Base-by-base conservation (phyloP, 768 basidiomycete genomes). In the Tulasnella sp. region DNA sequence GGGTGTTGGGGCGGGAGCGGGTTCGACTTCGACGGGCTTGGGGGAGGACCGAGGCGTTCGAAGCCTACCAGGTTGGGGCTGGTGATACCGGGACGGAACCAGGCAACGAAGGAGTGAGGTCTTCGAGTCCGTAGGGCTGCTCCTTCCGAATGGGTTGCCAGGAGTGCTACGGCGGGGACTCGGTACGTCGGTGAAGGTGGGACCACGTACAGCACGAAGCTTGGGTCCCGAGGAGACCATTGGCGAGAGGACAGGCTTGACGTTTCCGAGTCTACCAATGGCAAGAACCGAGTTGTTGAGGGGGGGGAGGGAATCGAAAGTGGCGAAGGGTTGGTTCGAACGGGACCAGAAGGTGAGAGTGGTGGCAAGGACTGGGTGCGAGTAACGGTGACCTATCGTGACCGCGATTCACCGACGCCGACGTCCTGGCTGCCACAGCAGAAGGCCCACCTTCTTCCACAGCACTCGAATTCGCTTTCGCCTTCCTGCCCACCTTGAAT, bases 401-500 rank as follows among this genome's bases (percentile, higher is more conserved):
- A 1, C 40, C 58, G 40, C 24, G 77, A 16, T 22, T 37, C 54
- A 78, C n/a, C n/a, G n/a, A n/a, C n/a, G n/a, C 77, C 48, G 54
- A 50, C 12, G 28, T 64, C 28, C 77, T 31, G 20, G 77, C 77
- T 31, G 54, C 77, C 77, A 78, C 11, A 24, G 48, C 77, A 12
- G 77, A 58, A 4, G 37, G 77, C 3, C 41, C 58, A 28, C 54
- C 60, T 28, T 78, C 77, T 20, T 58, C 60, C 37, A 64, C n/a
- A 34, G 24, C 16, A 18, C 54, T 78, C 40, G 37, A 54, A 31
- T 64, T 64, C 37, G 69, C 24, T 22, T 75, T 58, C 41, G 80
- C 28, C 74, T 44, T 69, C 34, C 14, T 73, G 42, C 34, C 75
- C 22, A 69, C 14, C 75, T 85, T 85, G 84, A 98, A 97, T 78